Evolutionary conservation across 2,329 filamentous ascomycete genomes (phyloP).

Genomic region (Pseudogymnoascus sp.): DNA sequence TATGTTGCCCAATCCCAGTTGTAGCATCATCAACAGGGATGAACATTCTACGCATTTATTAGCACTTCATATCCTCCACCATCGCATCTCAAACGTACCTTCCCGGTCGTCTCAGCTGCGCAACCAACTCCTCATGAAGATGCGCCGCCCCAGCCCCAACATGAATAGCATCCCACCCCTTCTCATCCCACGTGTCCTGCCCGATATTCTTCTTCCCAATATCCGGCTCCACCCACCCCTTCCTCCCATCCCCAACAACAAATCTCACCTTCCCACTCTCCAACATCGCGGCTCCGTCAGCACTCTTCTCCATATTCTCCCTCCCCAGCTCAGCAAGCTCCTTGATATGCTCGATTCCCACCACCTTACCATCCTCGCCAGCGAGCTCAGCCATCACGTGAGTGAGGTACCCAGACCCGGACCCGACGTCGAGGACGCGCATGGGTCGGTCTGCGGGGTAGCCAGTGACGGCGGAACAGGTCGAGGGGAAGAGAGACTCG

Average conservation of each 20-base stretch:
- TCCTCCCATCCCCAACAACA: constrained; percentile 65
- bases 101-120: constrained; percentile 73
- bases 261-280: constrained; percentile 61
- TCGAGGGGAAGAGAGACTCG: constrained; percentile 51
- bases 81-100: constrained; percentile 33
- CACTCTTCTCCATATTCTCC: constrained; percentile 58
- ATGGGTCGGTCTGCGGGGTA: constrained; percentile 22
- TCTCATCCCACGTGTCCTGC: constrained; percentile 36
- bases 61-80: constrained; percentile 10
- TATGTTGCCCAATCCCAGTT: constrained; percentile 47
- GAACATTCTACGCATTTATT: constrained; percentile 49
- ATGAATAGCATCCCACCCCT: constrained; percentile 85
- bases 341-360: constrained; percentile 69
- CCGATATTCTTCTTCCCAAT: constrained; percentile 32
- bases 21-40: constrained; percentile 61
- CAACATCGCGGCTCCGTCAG: constrained; percentile 52
- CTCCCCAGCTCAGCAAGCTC: constrained; percentile 56
- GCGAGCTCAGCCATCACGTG: constrained; percentile 67
- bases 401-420: constrained; percentile 76
- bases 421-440: constrained; percentile 66
- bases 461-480: constrained; percentile 11
- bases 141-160: constrained; percentile 79
- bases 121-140: constrained; percentile 64
- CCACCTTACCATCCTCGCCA: constrained; percentile 39
- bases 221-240: constrained; percentile 48